Evolutionary conservation across 164 flowering plant genomes (phyloP).

Genomic region (Hamamelis virginiana): DNA sequence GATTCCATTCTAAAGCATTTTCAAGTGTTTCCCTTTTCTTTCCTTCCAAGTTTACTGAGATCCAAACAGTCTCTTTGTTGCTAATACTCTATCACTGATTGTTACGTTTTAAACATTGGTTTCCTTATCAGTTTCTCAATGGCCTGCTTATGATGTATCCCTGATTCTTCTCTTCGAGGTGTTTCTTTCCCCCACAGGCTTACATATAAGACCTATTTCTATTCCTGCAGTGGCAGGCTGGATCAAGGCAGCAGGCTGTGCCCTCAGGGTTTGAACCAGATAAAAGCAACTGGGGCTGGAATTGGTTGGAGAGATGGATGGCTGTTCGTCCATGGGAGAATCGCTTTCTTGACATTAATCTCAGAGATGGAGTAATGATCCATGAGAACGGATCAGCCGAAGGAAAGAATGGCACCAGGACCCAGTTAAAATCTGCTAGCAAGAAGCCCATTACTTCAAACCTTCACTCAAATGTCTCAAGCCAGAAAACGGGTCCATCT

Average conservation of each 20-base stretch:
- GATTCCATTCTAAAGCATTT: too few species aligned
- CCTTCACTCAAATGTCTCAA: constrained; percentile 32
- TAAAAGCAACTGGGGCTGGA: constrained; percentile 99
- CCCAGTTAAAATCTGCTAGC: constrained; percentile 38
- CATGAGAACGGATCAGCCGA: constrained; percentile 50
- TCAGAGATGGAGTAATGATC: constrained; percentile 69
- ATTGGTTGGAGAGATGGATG: constrained; percentile 99
- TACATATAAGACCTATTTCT: background rate
- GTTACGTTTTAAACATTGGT: too few species aligned
- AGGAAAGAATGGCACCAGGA: constrained; percentile 29
- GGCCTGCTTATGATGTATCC: too few species aligned
- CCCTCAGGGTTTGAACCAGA: constrained; percentile 85
- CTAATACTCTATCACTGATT: too few species aligned
- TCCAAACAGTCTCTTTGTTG: too few species aligned
- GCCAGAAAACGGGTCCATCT: constrained; percentile 55
- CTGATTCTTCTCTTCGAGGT: background rate
- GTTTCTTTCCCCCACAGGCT: background rate
- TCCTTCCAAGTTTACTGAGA: too few species aligned
- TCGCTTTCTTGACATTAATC: constrained; percentile 75
- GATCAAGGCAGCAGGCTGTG: constrained; percentile 65
- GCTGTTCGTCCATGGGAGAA: constrained; percentile 99
- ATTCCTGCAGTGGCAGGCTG: constrained; percentile 91
- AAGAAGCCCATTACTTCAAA: constrained; percentile 45
- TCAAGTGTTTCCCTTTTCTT: too few species aligned
- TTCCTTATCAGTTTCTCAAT: too few species aligned